Percentiles rank a stretch among this genome's conserved stretches.
These are phyloP conservation scores for Aspergillus sp. DNA, from an alignment of 2,329 filamentous ascomycete genomes.

Conservation along the genomic window DNA sequence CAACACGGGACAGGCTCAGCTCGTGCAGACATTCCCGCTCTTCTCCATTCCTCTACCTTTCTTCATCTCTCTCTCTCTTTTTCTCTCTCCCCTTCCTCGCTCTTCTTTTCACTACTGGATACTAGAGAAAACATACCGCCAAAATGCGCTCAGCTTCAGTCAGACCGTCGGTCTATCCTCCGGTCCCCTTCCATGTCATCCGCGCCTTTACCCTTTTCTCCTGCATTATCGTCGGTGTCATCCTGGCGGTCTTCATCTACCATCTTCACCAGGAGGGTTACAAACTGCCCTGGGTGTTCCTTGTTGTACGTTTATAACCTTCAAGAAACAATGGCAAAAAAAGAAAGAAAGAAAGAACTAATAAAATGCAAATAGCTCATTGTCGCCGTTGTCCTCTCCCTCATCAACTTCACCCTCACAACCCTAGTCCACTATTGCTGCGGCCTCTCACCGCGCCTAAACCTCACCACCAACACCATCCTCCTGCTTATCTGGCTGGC, in stretches of 20 bases:
- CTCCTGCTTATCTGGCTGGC: conserved; percentile 46
- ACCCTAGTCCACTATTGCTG: conserved; percentile 44
- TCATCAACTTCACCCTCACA: conserved; percentile 42
- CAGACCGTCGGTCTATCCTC: conserved; percentile 34
- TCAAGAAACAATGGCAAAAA: conserved; percentile 1
- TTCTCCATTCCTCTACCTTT: not conserved
- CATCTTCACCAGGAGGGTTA: conserved; percentile 46
- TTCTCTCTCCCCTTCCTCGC: not conserved
- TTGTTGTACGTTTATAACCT: conserved; percentile 40
- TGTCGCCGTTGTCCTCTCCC: conserved; percentile 44
- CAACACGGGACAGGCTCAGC: not conserved
- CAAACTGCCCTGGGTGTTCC: conserved; percentile 51
- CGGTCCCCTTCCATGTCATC: conserved; percentile 33
- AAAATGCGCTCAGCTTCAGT: conserved; percentile 25
- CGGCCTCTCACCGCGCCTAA: conserved; percentile 46
- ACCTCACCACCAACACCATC: conserved; percentile 42
- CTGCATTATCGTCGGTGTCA: conserved; percentile 45
- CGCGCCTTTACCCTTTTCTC: conserved; percentile 40
- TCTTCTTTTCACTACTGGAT: no score
- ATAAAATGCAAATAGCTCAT: conserved; percentile 37
- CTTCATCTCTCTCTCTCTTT: not conserved
- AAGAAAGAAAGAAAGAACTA: not conserved
- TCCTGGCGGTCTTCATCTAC: conserved; percentile 50
- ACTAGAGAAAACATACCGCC: not conserved
- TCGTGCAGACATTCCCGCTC: not conserved